Percentiles rank a stretch among this genome's conserved stretches.
These are phyloP conservation scores for Melocanna baccifera DNA, from an alignment of 176 grass and related monocot species.

Conservation along the genomic window DNA sequence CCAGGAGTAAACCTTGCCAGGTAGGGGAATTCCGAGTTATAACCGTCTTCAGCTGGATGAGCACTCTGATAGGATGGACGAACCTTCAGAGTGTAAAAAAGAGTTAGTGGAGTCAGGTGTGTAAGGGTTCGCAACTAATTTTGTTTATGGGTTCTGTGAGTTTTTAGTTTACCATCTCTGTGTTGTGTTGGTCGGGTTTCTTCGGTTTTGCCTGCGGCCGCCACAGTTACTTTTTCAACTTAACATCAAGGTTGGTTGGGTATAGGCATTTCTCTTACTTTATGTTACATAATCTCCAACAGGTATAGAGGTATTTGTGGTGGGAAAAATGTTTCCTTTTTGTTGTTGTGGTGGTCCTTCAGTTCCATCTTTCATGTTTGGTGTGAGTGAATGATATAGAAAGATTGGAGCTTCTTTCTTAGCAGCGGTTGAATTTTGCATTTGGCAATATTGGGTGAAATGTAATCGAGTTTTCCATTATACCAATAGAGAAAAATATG, in stretches of 20 bases:
- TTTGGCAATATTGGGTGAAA: conserved; percentile 31
- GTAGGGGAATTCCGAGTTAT: too few species aligned
- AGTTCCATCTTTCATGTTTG: not conserved
- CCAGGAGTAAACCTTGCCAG: too few species aligned
- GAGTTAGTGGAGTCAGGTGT: conserved; percentile 2
- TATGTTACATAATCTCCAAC: conserved; percentile 22
- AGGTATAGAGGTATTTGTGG: conserved; percentile 32
- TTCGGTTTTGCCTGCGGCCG: conserved; percentile 29
- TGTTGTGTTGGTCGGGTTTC: conserved; percentile 27
- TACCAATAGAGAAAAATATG: conserved; percentile 2
- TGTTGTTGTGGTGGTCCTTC: not conserved
- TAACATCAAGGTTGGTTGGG: conserved; percentile 24
- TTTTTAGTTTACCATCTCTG: conserved; percentile 8
- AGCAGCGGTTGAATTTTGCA: not conserved
- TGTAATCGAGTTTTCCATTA: not conserved
- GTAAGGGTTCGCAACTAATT: conserved; percentile 28
- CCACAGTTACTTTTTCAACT: conserved; percentile 10
- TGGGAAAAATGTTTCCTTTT: not conserved
- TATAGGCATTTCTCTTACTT: conserved; percentile 9
- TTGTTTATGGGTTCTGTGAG: conserved; percentile 14
- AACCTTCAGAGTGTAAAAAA: too few species aligned
- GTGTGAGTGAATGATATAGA: not conserved
- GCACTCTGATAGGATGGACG: too few species aligned
- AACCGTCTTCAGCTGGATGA: too few species aligned
- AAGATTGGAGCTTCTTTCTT: not conserved